Conservation (phyloP, 768 basidiomycete species). For the Collybia nuda region DNA sequence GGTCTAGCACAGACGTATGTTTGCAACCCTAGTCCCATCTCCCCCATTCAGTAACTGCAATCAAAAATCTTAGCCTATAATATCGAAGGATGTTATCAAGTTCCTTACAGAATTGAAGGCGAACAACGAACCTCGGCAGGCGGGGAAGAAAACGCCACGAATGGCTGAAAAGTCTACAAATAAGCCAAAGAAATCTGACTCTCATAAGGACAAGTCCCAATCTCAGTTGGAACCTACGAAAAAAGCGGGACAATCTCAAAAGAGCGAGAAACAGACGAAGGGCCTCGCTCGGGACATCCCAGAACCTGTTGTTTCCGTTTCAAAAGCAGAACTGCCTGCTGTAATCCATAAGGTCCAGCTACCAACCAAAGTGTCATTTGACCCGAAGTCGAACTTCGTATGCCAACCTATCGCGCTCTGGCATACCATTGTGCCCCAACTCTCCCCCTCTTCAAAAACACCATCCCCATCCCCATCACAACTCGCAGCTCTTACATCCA, state of each 20-base stretch:
- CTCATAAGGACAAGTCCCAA: constrained; percentile 1
- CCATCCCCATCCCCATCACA: constrained; percentile 39
- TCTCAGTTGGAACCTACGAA: not conserved
- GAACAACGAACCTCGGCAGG: constrained; percentile 10
- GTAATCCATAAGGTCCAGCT: constrained; percentile 14
- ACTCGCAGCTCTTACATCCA: constrained; percentile 43
- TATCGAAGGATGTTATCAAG: constrained; percentile 45
- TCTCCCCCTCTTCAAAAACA: constrained; percentile 28
- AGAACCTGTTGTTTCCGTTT: not conserved
- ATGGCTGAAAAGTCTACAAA: constrained; percentile 13
- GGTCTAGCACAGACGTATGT: constrained; percentile 30
- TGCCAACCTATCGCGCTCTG: constrained; percentile 48
- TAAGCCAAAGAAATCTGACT: constrained; percentile 13
- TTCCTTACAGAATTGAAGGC: constrained; percentile 42
- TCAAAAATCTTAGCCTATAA: constrained; percentile 29
- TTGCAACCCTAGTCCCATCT: not conserved
- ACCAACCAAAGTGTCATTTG: constrained; percentile 33
- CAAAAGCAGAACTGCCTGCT: constrained; percentile 5
- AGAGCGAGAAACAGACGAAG: constrained; percentile 18
- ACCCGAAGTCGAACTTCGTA: constrained; percentile 37
- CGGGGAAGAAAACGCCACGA: constrained; percentile 9
- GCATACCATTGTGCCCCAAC: constrained; percentile 48
- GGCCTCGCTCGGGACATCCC: constrained; percentile 3
- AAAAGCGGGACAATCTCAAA: constrained; percentile 4
- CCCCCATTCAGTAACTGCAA: not conserved